phyloP scores from a whole-genome alignment of 352 stramenopile genomes.

The Bremia lactucae region DNA sequence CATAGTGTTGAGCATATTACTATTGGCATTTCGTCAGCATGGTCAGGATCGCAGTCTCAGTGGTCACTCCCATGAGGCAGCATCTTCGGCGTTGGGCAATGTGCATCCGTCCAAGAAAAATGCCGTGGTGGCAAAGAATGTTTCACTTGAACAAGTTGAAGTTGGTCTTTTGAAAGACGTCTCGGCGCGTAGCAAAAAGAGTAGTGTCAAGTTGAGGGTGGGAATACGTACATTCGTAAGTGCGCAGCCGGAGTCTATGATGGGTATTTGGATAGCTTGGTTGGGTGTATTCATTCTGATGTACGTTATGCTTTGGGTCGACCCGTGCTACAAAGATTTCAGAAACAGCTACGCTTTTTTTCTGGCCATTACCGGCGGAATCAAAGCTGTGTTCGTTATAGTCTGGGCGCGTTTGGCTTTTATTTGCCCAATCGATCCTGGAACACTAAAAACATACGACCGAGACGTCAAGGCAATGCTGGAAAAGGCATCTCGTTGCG shows the following conservation, averaged over 20 bases:
- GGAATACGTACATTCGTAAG: constrained; percentile 21
- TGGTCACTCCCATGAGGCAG: constrained; percentile 32
- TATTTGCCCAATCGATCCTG: constrained; percentile 45
- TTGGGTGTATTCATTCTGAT: constrained; percentile 59
- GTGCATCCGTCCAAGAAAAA: constrained; percentile 44
- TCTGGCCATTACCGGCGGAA: constrained; percentile 26
- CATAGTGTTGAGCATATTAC: constrained; percentile 36
- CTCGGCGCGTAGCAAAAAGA: constrained; percentile 15
- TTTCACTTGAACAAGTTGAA: constrained; percentile 22
- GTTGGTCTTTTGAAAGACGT: constrained; percentile 5
- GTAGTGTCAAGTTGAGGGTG: constrained; percentile 16
- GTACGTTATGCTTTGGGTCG: constrained; percentile 51
- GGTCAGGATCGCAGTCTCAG: constrained; percentile 14
- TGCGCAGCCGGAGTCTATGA: constrained; percentile 50
- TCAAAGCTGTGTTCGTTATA: constrained; percentile 37
- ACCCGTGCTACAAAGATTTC: constrained; percentile 32
- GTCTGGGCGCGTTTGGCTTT: constrained; percentile 46
- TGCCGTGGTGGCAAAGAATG: constrained; percentile 16
- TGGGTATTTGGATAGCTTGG: constrained; percentile 75
- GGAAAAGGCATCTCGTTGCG: constrained; percentile 26
- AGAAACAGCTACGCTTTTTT: constrained; percentile 21
- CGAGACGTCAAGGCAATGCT: constrained; percentile 47
- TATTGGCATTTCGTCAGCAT: constrained; percentile 32
- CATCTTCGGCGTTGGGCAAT: constrained; percentile 19
- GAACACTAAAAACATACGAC: constrained; percentile 38